Conservation (phyloP, 1,284 basidiomycete species). For the Boletus semigastroideus region DNA sequence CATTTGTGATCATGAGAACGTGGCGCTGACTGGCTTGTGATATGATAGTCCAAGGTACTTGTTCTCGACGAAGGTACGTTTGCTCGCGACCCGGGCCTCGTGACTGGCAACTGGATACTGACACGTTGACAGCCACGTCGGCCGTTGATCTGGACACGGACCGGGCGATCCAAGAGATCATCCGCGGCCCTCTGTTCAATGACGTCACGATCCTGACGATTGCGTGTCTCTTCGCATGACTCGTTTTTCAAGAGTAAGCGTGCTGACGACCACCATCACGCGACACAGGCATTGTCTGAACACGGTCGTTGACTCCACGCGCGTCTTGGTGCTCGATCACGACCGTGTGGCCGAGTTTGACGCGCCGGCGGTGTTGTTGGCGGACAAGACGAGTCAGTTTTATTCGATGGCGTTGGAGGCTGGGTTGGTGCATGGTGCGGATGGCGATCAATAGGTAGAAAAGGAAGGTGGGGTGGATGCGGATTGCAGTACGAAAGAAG, state of each 20-base stretch:
- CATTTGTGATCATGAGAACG: not conserved
- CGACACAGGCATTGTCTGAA: slow-evolving; percentile 75
- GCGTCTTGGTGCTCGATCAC: slow-evolving; percentile 80
- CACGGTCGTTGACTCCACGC: slow-evolving; percentile 87
- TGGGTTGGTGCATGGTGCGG: slow-evolving; percentile 17
- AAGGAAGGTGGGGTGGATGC: not conserved
- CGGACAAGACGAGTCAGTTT: slow-evolving; percentile 22
- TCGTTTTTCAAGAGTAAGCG: too few relatives aligned
- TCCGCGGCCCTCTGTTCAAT: slow-evolving; percentile 67
- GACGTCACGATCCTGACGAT: slow-evolving; percentile 83
- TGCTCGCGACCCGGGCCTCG: not conserved
- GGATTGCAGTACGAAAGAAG: not conserved
- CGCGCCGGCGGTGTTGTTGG: slow-evolving; percentile 24
- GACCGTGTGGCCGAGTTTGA: slow-evolving; percentile 51
- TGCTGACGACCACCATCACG: too few relatives aligned
- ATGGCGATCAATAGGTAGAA: not conserved
- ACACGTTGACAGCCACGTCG: slow-evolving; percentile 44
- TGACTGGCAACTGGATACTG: not conserved
- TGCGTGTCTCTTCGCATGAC: slow-evolving; percentile 37
- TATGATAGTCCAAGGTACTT: slow-evolving; percentile 70
- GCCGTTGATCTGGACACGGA: slow-evolving; percentile 92
- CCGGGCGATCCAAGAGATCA: slow-evolving; percentile 79
- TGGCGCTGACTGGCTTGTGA: not conserved
- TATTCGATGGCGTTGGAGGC: slow-evolving; percentile 34
- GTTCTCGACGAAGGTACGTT: slow-evolving; percentile 83